These are phyloP conservation scores for Citrus glauca DNA, from an alignment of 345 rosid species.

Conservation along the genomic window DNA sequence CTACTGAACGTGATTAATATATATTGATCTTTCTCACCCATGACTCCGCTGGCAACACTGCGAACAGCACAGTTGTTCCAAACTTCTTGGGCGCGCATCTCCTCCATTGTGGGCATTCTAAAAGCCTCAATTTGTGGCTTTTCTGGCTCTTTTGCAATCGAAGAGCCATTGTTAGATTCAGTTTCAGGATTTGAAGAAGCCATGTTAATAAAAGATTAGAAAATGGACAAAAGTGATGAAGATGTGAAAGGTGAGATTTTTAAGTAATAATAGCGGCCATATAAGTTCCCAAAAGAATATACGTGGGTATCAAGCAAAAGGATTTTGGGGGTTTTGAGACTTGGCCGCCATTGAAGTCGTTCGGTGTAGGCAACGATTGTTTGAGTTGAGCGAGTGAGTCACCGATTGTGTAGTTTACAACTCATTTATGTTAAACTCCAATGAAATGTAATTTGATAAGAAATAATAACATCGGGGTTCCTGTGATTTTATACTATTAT, in stretches of 20 bases:
- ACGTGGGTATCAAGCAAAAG: not conserved
- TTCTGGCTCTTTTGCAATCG: slow-evolving; percentile 39
- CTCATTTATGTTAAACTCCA: not conserved
- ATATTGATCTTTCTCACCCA: slow-evolving; percentile 47
- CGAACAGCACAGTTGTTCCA: slow-evolving; percentile 92
- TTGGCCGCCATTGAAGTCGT: not conserved
- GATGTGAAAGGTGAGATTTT: not conserved
- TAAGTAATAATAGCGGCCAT: not conserved
- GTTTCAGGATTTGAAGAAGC: slow-evolving; percentile 30
- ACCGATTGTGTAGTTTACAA: not conserved
- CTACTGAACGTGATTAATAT: not conserved
- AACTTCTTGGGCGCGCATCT: slow-evolving; percentile 83
- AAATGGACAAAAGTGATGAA: too few relatives aligned
- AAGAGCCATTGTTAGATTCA: slow-evolving; percentile 22
- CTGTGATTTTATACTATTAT: too few relatives aligned
- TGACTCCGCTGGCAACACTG: slow-evolving; percentile 75
- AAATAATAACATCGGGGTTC: too few relatives aligned
- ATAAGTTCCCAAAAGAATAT: not conserved
- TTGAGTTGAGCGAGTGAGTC: not conserved
- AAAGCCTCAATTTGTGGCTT: slow-evolving; percentile 45
- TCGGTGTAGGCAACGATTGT: not conserved
- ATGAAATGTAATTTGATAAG: too few relatives aligned
- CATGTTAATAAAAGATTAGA: slow-evolving; percentile 10
- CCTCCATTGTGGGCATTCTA: slow-evolving; percentile 82
- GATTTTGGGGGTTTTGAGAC: slow-evolving; percentile 8